Evolutionary conservation across 1,284 basidiomycete genomes (phyloP), one percentile per base, ranked within the genome.

Genomic region (Sporisorium reilianum): DNA sequence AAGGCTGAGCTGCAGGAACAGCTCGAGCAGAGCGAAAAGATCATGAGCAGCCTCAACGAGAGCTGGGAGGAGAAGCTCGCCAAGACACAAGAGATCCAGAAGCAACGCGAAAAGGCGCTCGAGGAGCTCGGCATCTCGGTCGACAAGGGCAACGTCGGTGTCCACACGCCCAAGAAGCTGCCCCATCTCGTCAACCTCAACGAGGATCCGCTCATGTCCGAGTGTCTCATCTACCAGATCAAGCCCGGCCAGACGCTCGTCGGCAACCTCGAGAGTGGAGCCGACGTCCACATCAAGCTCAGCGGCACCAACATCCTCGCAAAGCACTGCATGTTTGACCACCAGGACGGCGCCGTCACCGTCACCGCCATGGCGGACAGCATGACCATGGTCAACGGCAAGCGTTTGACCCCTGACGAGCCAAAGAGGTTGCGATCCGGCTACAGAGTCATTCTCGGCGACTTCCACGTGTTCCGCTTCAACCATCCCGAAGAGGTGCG

Each of bases 81-180:
- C 77, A 90, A 93, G 84, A 98, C 96, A 16, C 93, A 96, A 84
- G 92, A 93, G 84, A 94, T 98, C 45, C 95, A 98, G 86, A 93
- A 92, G 81, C 94, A 98, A 86, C 89, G 96, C 69, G 96, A 99
- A 87, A 91, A 95, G 87, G 97, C 96, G 5, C 86, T 99, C 52
- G 97, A 99, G 86, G 96, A 98, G 86, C 87, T 99, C 70, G 96
- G 96, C 53, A 98, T 99, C 85, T 93, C 93, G 40, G 94, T 99
- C 64, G 95, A 98, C 86, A 97, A 95, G 89, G 92, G 95, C 81
- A 89, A 93, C 65, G 92, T 97, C 61, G 94, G 94, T 50, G 86
- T 99, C 53, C 94, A 97, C 87, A 95, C 96, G n/a, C 96, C 96
- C n/a, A 98, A 97, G 88, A 94, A 91, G 51, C 53, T 82, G 50